Percentiles rank a stretch among this genome's conserved stretches.
Conservation (phyloP, 208 protist genomes). For the Lotmaria passim region DNA sequence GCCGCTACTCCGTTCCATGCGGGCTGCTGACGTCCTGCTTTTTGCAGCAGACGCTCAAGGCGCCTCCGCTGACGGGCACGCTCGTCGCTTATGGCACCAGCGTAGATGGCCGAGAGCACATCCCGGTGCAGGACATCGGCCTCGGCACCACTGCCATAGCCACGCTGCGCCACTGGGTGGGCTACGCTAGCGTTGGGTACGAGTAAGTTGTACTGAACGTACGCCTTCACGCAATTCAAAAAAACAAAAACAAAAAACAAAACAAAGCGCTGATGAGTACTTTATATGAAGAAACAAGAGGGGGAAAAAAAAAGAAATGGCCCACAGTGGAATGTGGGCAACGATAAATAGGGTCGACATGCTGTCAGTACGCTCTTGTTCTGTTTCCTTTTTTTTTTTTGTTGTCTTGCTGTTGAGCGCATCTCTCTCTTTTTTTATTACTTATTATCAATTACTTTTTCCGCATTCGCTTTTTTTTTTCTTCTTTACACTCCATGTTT, state of each 20-base stretch:
- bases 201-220: no score
- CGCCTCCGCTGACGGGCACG: slow-evolving; percentile 18
- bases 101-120: slow-evolving; percentile 30
- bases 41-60: slow-evolving; percentile 23
- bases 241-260: neutral
- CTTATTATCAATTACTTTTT: no score
- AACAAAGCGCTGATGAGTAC: neutral
- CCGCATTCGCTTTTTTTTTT: no score
- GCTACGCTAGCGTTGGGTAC: slow-evolving; percentile 34
- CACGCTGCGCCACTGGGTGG: slow-evolving; percentile 36
- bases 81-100: slow-evolving; percentile 32
- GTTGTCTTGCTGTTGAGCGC: neutral
- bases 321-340: no score
- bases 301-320: no score
- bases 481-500: neutral
- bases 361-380: no score
- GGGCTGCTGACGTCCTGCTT: slow-evolving; percentile 22
- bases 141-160: slow-evolving; percentile 35
- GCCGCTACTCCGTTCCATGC: slow-evolving; percentile 35
- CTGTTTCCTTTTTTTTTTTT: neutral
- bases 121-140: slow-evolving; percentile 24
- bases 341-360: no score
- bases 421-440: neutral
- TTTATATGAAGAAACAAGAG: no score
- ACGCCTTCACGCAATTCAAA: no score